Conservation (phyloP, 208 protist genomes). For the Crithidia acanthocephali region DNA sequence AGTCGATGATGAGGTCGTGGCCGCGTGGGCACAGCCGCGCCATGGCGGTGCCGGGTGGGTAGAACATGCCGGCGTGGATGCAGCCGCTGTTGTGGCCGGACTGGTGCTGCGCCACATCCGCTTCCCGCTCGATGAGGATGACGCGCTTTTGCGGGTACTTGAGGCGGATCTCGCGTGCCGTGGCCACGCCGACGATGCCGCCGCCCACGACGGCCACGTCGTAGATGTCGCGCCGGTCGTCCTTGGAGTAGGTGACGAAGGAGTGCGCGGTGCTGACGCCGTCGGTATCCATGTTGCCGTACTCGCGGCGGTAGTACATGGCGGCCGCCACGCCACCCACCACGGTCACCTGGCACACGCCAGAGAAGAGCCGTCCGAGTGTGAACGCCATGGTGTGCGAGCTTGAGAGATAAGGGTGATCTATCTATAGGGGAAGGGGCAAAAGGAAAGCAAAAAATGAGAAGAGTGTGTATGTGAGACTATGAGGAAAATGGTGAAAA, state of each 20-base stretch:
- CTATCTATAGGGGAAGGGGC: not conserved
- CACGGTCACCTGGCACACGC: conserved; percentile 41
- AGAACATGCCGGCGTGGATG: conserved; percentile 94
- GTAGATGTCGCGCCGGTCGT: conserved; percentile 63
- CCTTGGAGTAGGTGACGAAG: conserved; percentile 49
- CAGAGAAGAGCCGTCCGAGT: conserved; percentile 29
- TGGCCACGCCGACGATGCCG: conserved; percentile 88
- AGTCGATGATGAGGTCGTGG: conserved; percentile 85
- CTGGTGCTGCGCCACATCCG: conserved; percentile 89
- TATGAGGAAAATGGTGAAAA: no score
- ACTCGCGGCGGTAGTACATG: conserved; percentile 59
- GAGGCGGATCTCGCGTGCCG: conserved; percentile 67
- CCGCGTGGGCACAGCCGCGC: conserved; percentile 88
- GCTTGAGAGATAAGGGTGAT: not conserved
- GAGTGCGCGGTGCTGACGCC: conserved; percentile 33
- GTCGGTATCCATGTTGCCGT: conserved; percentile 44
- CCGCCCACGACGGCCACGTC: conserved; percentile 91
- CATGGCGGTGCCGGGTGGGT: conserved; percentile 78
- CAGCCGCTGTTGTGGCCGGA: conserved; percentile 92
- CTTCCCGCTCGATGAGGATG: conserved; percentile 87
- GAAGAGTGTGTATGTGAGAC: not conserved
- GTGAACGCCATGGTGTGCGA: conserved; percentile 5
- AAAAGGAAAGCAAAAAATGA: not conserved
- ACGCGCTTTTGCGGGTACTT: conserved; percentile 80
- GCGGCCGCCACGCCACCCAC: conserved; percentile 41